These are phyloP conservation scores for Pilaira anomala DNA, from an alignment of 192 early-diverging fungal species.

Conservation along the genomic window DNA sequence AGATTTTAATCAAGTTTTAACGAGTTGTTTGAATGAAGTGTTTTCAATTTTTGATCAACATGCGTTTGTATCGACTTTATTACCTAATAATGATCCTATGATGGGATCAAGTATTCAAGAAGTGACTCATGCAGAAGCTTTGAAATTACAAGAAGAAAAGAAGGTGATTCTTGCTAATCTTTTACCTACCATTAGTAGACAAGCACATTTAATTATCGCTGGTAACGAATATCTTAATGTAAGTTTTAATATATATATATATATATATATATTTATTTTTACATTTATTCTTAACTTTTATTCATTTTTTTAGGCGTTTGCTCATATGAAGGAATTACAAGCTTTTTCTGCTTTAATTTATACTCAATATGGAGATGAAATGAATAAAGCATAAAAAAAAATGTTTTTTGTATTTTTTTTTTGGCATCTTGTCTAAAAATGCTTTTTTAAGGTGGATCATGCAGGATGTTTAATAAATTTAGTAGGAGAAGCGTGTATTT, in stretches of 20 bases:
- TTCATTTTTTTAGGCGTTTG: slow-evolving; percentile 43
- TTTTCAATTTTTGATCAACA: slow-evolving; percentile 43
- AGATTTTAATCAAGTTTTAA: slow-evolving; percentile 47
- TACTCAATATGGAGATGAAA: slow-evolving; percentile 55
- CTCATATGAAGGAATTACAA: slow-evolving; percentile 69
- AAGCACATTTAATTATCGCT: slow-evolving; percentile 70
- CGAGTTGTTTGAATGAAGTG: slow-evolving; percentile 38
- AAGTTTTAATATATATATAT: slow-evolving; percentile 3
- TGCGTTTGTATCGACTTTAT: slow-evolving; percentile 37
- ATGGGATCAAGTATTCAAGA: slow-evolving; percentile 42
- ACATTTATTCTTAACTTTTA: not conserved
- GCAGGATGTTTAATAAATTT: too few species aligned
- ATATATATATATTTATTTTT: slow-evolving; percentile 1
- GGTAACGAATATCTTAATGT: slow-evolving; percentile 73
- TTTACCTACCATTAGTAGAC: slow-evolving; percentile 62
- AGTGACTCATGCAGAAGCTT: slow-evolving; percentile 50
- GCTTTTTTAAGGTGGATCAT: too few species aligned
- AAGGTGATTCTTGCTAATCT: slow-evolving; percentile 59
- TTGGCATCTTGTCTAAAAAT: too few species aligned
- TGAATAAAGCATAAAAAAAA: slow-evolving; percentile 3
- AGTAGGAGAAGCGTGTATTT: too few species aligned
- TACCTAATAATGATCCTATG: slow-evolving; percentile 22
- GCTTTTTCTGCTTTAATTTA: slow-evolving; percentile 77
- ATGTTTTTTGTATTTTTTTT: slow-evolving; percentile 5
- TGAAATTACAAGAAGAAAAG: slow-evolving; percentile 34